These are phyloP conservation scores for Zoysia matrella DNA, from an alignment of 202 grass and related monocot species.

Conservation along the genomic window DNA sequence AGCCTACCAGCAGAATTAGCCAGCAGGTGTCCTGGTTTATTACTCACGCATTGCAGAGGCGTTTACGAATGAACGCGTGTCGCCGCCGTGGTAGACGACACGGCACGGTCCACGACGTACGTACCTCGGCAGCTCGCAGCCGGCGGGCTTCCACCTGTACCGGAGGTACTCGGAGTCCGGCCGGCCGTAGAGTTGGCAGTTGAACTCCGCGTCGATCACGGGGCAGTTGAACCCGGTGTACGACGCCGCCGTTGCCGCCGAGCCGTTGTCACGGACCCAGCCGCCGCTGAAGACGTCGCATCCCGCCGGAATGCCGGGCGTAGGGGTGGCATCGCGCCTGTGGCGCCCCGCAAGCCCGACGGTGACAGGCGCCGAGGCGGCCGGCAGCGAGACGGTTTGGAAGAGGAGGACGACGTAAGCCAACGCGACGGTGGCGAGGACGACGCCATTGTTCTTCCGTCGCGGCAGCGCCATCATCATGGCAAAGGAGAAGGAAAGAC, in stretches of 20 bases:
- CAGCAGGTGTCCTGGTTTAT: neutral
- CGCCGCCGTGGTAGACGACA: neutral
- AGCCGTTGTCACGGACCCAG: conserved; percentile 65
- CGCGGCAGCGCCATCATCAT: conserved; percentile 32
- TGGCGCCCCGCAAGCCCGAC: conserved; percentile 40
- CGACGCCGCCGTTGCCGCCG: conserved; percentile 2
- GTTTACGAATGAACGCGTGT: neutral
- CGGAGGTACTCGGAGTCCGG: conserved; percentile 81
- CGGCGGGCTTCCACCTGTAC: conserved; percentile 73
- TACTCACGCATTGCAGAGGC: neutral
- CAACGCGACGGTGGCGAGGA: conserved; percentile 7
- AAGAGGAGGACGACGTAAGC: conserved; percentile 33
- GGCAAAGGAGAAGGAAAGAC: conserved; percentile 25
- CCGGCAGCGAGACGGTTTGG: conserved; percentile 25
- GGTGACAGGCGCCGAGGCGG: conserved; percentile 35
- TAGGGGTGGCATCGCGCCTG: conserved; percentile 27
- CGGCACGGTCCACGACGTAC: neutral
- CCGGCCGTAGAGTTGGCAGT: conserved; percentile 88
- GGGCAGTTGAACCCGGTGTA: conserved; percentile 86
- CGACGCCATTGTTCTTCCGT: neutral
- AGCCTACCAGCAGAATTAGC: conserved; percentile 50
- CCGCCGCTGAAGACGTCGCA: conserved; percentile 81
- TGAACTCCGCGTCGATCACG: conserved; percentile 83
- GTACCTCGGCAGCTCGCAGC: conserved; percentile 78
- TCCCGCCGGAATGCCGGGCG: conserved; percentile 3